Conservation (phyloP, 495 filamentous ascomycete species). For the Neurospora discreta region DNA sequence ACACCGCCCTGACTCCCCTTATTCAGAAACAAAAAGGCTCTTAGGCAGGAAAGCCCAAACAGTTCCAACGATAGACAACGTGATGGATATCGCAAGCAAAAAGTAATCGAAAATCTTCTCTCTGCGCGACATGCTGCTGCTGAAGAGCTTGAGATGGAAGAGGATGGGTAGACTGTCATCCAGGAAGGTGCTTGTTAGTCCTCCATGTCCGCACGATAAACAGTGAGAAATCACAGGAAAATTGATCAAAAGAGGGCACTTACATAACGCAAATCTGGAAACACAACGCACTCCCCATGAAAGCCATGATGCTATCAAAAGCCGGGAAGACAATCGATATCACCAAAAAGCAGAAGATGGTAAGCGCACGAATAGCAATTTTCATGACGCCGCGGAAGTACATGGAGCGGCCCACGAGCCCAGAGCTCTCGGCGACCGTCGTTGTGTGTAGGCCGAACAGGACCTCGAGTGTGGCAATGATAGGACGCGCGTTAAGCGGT, state of each 20-base stretch:
- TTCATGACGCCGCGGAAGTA: constrained; percentile 49
- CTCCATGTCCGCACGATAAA: not conserved
- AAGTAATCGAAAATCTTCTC: constrained; percentile 59
- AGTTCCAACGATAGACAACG: constrained; percentile 68
- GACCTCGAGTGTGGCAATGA: constrained; percentile 75
- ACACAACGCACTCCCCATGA: constrained; percentile 82
- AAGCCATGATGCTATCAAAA: constrained; percentile 90
- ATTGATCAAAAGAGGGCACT: constrained; percentile 10
- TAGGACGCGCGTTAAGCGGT: constrained; percentile 81
- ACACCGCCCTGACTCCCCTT: not conserved
- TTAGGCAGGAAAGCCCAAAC: constrained; percentile 82
- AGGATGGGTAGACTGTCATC: constrained; percentile 52
- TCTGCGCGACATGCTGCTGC: constrained; percentile 52
- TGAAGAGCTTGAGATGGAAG: constrained; percentile 90
- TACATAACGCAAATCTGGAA: constrained; percentile 89
- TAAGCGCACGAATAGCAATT: constrained; percentile 46
- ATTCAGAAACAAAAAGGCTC: constrained; percentile 36
- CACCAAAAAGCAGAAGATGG: constrained; percentile 27
- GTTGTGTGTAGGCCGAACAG: constrained; percentile 58
- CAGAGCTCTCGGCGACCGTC: constrained; percentile 30
- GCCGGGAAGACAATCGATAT: constrained; percentile 72
- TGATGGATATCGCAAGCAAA: constrained; percentile 55
- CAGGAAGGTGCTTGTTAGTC: not conserved
- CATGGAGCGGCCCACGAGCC: constrained; percentile 42
- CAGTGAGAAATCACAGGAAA: not conserved